A percentile compares a stretch with the other conserved stretches of the same genome.
These are phyloP conservation scores for Pythium brachiatum DNA, from an alignment of 352 stramenopile genomes.

Conservation along the genomic window DNA sequence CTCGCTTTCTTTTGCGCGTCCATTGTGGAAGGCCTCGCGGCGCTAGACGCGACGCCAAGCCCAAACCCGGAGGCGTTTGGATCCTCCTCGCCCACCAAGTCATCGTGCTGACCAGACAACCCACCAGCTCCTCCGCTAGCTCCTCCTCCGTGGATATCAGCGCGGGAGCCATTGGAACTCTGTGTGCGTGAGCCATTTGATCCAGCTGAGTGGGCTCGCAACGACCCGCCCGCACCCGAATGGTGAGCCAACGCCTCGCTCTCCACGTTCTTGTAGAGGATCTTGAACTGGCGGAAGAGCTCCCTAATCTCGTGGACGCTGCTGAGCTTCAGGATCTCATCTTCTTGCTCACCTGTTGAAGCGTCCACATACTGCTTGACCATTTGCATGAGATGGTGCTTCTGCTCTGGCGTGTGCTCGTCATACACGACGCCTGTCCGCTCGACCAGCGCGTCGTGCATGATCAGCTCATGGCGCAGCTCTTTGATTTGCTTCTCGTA, in stretches of 20 bases:
- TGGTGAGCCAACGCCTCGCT: constrained; percentile 23
- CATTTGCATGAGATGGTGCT: constrained; percentile 70
- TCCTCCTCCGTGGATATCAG: constrained; percentile 32
- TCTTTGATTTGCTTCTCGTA: constrained; percentile 92
- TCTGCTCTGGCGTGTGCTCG: constrained; percentile 91
- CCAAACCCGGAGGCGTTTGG: constrained; percentile 51
- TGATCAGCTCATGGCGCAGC: constrained; percentile 91
- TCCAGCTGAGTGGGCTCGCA: constrained; percentile 43
- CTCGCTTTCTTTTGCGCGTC: constrained; percentile 49
- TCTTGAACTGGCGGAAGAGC: constrained; percentile 91
- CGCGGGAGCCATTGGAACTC: constrained; percentile 44
- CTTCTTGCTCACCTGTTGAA: constrained; percentile 62
- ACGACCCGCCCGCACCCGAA: constrained; percentile 17
- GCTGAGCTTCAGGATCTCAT: constrained; percentile 67
- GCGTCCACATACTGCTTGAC: constrained; percentile 78
- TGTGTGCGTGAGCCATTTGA: constrained; percentile 51
- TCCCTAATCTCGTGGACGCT: constrained; percentile 91
- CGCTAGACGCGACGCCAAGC: constrained; percentile 48
- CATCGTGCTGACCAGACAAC: constrained; percentile 11
- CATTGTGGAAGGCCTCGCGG: constrained; percentile 62
- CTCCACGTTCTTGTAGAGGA: constrained; percentile 67
- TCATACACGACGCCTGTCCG: constrained; percentile 82
- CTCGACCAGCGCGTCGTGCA: constrained; percentile 93
- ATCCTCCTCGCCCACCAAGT: constrained; percentile 62
- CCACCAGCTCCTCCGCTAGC: neutral